Evolutionary conservation across 108 stramenopile species (phyloP).

Genomic region (Pelagomonas calceolata): DNA sequence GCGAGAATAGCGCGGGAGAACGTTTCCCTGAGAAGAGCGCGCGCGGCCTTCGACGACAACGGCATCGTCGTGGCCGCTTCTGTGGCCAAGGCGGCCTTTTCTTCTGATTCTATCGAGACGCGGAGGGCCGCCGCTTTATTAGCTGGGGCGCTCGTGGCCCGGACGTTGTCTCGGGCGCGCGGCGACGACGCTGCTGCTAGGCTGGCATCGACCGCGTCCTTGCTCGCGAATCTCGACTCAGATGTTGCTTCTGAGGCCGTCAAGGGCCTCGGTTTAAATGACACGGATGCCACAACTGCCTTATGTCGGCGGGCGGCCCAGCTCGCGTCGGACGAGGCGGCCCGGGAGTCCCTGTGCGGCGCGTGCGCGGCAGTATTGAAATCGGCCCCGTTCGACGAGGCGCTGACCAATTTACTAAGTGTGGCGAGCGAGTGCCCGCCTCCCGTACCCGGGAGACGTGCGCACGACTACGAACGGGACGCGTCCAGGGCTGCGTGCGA

Average conservation of each 20-base stretch:
- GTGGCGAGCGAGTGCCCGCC: not conserved
- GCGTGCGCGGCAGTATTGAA: too few relatives aligned
- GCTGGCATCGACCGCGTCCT: not conserved
- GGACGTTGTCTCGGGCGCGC: not conserved
- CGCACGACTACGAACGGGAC: not conserved
- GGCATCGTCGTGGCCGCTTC: not conserved
- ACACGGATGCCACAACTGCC: too few relatives aligned
- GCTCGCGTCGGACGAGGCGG: not conserved
- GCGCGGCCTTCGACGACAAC: not conserved
- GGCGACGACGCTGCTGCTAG: not conserved
- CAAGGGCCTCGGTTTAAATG: too few relatives aligned
- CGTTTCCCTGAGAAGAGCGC: not conserved
- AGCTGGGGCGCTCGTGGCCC: not conserved
- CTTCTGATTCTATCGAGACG: too few relatives aligned
- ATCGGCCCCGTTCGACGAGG: not conserved
- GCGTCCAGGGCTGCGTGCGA: not conserved
- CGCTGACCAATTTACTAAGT: not conserved
- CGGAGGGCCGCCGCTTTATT: not conserved
- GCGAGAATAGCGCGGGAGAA: not conserved
- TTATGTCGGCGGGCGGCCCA: not conserved
- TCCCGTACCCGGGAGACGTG: not conserved
- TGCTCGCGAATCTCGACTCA: too few relatives aligned
- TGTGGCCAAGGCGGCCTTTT: too few relatives aligned
- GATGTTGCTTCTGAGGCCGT: too few relatives aligned
- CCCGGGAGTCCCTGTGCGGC: not conserved